These are phyloP conservation scores for Nectriaceae sp. DNA, from an alignment of 2,329 filamentous ascomycete species.

Conservation along the genomic window DNA sequence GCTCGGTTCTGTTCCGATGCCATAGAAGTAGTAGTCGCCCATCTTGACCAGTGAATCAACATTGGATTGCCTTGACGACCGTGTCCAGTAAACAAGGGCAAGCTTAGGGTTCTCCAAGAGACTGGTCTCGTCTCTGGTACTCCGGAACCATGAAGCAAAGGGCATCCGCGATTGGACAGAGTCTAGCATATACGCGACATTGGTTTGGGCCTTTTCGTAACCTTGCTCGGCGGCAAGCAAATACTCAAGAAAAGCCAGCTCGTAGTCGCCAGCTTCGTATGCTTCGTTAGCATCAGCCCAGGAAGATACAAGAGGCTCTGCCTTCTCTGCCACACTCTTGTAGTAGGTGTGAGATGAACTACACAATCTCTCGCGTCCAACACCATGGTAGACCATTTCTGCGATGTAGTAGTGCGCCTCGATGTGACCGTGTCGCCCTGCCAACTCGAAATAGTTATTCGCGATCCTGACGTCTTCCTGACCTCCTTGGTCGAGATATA, in stretches of 20 bases:
- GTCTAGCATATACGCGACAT: constrained; percentile 85
- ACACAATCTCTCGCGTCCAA: constrained; percentile 80
- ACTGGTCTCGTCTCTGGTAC: constrained; percentile 30
- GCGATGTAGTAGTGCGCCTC: constrained; percentile 92
- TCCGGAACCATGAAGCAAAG: constrained; percentile 49
- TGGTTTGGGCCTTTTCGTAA: constrained; percentile 86
- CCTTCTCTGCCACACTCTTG: constrained; percentile 74
- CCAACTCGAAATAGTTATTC: constrained; percentile 84
- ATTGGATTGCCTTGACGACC: constrained; percentile 89
- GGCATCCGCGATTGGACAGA: constrained; percentile 57
- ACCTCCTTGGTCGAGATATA: constrained; percentile 83
- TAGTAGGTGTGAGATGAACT: constrained; percentile 79
- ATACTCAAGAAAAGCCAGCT: constrained; percentile 78
- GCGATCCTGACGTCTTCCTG: constrained; percentile 72
- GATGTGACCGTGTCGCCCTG: constrained; percentile 78
- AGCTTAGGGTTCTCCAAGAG: constrained; percentile 58
- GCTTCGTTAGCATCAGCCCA: constrained; percentile 83
- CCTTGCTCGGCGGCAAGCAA: constrained; percentile 91
- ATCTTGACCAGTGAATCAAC: constrained; percentile 96
- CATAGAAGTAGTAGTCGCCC: constrained; percentile 93
- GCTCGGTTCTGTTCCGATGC: constrained; percentile 72
- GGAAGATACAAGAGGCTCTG: constrained; percentile 72
- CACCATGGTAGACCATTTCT: constrained; percentile 79
- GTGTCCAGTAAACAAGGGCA: constrained; percentile 91
- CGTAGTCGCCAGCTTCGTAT: constrained; percentile 75